A percentile compares a stretch with the other conserved stretches of the same genome.
These are phyloP conservation scores for Suillus ampliporus DNA, from an alignment of 768 basidiomycete genomes.

Conservation along the genomic window DNA sequence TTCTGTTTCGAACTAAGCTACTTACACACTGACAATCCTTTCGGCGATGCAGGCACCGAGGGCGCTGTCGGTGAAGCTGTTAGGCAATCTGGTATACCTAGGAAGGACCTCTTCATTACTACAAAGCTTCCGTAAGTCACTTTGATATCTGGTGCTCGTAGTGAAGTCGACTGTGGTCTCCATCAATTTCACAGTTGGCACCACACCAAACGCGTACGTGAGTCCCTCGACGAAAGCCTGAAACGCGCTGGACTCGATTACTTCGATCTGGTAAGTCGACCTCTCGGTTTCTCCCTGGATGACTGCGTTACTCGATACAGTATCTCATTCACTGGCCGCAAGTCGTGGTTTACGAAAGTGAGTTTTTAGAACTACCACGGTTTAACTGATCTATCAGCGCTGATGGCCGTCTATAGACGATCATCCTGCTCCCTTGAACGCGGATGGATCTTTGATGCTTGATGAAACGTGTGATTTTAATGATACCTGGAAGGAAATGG, in stretches of 20 bases:
- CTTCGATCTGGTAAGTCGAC: slow-evolving; percentile 44
- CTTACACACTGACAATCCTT: slow-evolving; percentile 8
- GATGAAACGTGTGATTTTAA: slow-evolving; percentile 37
- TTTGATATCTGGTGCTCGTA: background rate
- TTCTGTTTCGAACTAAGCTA: background rate
- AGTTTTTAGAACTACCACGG: background rate
- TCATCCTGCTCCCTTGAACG: slow-evolving; percentile 24
- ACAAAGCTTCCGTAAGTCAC: slow-evolving; percentile 50
- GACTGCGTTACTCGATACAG: slow-evolving; percentile 4
- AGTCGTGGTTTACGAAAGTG: slow-evolving; percentile 26
- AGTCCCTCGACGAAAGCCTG: slow-evolving; percentile 42
- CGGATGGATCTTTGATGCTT: slow-evolving; percentile 20
- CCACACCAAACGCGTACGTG: slow-evolving; percentile 41
- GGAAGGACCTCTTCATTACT: slow-evolving; percentile 54
- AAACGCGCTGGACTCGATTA: slow-evolving; percentile 44
- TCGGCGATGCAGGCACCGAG: slow-evolving; percentile 40
- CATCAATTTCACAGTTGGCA: slow-evolving; percentile 23
- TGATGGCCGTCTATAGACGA: slow-evolving; percentile 14
- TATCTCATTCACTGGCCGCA: slow-evolving; percentile 51
- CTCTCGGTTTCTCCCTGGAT: background rate
- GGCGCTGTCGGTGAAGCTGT: slow-evolving; percentile 49
- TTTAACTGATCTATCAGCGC: background rate
- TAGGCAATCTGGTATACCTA: slow-evolving; percentile 52
- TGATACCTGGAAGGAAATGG: slow-evolving; percentile 41
- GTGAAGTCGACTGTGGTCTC: slow-evolving; percentile 9